Evolutionary conservation across 202 grass and related monocot species (phyloP), one percentile per base, ranked within the genome.

Genomic region (Cymbopogon flexuosus): DNA sequence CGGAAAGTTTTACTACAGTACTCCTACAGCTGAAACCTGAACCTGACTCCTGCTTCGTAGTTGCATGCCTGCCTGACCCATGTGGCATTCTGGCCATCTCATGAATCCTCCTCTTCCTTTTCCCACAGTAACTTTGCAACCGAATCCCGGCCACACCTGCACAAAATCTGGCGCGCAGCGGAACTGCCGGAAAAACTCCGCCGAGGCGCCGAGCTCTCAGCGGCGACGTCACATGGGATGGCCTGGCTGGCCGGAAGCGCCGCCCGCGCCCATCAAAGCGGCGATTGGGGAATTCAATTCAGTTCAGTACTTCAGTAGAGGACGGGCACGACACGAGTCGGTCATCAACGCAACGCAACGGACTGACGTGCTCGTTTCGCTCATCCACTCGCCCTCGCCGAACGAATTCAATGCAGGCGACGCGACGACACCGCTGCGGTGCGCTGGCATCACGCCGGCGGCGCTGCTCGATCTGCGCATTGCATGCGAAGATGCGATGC

Each of bases 281-380:
- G 14, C 84, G 4, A 81, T 46, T 81, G 70, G 77, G 78, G 62
- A 10, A 57, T 22, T 33, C 12, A 74, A 81, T 88, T 91, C 40
- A 75, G 87, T 79, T 27, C 27, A 27, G 27, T 27, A 27, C 27
- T 27, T 27, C 27, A 27, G 27, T 27, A 27, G 27, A 27, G 64
- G 8, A 30, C 19, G 6, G 35, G 29, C 7, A 40, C 37, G 33
- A 54, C 43, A 33, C 31, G 31, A 33, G 31, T 4, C 34, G 23
- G 8, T 30, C 60, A 63, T 23, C 49, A 30, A 67, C 70, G 51
- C 49, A 30, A 67, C 70, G 51, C 52, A 56, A 57, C 54, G 54
- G 65, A 10, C 30, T 22, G 60, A 5, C 21, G 36, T 58, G 54
- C 31, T 15, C 77, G 63, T 54, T 79, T 16, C 46, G 46, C 15